Percentiles rank a stretch among this genome's conserved stretches.
These are phyloP conservation scores for Fragilariopsis cylindrus DNA, from an alignment of 108 stramenopile species.

Conservation along the genomic window DNA sequence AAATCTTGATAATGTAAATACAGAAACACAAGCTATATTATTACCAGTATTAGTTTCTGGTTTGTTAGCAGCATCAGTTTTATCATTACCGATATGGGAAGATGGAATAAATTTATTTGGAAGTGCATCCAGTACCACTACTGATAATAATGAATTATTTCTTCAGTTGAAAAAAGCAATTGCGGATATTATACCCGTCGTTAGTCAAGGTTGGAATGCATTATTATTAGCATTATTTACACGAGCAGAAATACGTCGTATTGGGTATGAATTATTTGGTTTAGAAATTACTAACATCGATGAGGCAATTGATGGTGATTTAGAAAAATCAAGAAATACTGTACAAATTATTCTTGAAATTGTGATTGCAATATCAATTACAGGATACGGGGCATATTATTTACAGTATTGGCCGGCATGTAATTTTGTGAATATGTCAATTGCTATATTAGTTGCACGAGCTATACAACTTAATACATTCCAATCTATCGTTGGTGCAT, in stretches of 20 bases:
- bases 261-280: conserved; percentile 22
- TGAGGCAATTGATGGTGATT: not conserved
- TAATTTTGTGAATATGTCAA: conserved; percentile 55
- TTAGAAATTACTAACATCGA: not conserved
- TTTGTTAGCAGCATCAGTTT: conserved; percentile 28
- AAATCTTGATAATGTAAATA: conserved; percentile 25
- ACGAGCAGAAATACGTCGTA: conserved; percentile 31
- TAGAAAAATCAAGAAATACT: not conserved
- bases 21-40: conserved; percentile 30
- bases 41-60: conserved; percentile 29
- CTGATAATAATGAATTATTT: not conserved
- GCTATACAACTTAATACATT: conserved; percentile 37
- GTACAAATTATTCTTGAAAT: conserved; percentile 21
- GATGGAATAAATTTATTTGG: conserved; percentile 14
- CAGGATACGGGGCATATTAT: conserved; percentile 19
- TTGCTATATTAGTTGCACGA: conserved; percentile 52
- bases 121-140: not conserved
- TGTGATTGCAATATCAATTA: conserved; percentile 15
- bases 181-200: conserved; percentile 9
- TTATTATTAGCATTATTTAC: conserved; percentile 33
- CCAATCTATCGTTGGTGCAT: conserved; percentile 21
- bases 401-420: conserved; percentile 45
- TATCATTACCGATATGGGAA: not conserved
- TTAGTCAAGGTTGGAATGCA: conserved; percentile 32
- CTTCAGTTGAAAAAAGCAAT: conserved; percentile 5